Evolutionary conservation across 2,329 filamentous ascomycete species (phyloP).

Genomic region (Hortaea werneckii): DNA sequence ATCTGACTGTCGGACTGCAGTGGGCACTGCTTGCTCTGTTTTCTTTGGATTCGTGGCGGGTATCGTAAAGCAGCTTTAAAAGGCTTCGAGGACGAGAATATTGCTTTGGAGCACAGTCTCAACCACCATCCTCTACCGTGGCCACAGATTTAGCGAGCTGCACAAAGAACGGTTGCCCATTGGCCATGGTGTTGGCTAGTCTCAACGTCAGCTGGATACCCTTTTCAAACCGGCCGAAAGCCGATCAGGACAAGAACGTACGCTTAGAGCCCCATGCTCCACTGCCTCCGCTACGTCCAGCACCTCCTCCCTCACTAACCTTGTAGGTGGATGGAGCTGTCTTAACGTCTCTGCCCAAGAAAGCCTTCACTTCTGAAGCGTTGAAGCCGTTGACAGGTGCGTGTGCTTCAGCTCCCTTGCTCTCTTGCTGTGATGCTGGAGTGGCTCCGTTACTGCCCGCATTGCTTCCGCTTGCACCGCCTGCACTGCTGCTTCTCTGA

Average conservation of each 20-base stretch:
- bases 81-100: no score
- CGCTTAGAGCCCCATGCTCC: conserved; percentile 32
- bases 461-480: neutral
- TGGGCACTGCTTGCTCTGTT: no score
- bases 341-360: conserved; percentile 30
- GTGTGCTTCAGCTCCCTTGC: conserved; percentile 22
- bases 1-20: no score
- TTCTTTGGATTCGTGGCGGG: no score
- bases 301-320: conserved; percentile 4
- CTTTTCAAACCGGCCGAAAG: neutral
- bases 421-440: conserved; percentile 1
- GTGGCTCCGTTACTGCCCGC: conserved; percentile 11
- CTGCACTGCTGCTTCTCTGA: conserved; percentile 9
- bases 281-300: conserved; percentile 15
- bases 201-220: neutral
- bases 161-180: conserved; percentile 35
- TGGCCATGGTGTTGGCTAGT: conserved; percentile 31
- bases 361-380: conserved; percentile 32
- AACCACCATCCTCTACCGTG: conserved; percentile 25
- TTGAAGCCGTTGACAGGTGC: conserved; percentile 31
- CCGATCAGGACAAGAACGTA: conserved; percentile 10
- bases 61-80: no score
- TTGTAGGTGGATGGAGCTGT: conserved; percentile 19
- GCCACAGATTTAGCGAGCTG: conserved; percentile 37
- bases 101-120: neutral